Evolutionary conservation across 169 alveolate genomes (phyloP), one percentile per base, ranked within the genome.

Genomic region (Plasmodium coatneyi): DNA sequence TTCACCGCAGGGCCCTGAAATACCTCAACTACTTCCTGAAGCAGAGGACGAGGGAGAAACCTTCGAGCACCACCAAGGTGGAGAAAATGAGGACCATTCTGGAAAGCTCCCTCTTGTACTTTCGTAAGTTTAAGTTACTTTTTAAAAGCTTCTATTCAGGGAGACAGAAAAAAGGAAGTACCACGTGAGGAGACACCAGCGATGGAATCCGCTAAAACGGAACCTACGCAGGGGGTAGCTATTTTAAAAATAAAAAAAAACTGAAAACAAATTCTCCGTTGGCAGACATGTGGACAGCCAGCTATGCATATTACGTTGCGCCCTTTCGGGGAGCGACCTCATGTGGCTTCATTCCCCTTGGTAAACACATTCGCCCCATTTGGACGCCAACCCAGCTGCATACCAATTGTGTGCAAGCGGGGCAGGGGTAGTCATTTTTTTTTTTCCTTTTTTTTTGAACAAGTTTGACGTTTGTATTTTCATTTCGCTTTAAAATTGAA

Each of bases 101-200:
- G 12, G 83, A 80, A 22, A 90, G 82, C 32, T 80, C 94, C 36
- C 2, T 80, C 32, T 32, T 90, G 34, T 90, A 90, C 41, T 90
- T 90, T 80, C 90, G 91, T 43, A 90, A 90, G 54, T 90, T 80
- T 70, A 90, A 80, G 54, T 76, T 90, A 60, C n/a, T 90, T 90
- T 90, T 90, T 16, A 90, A 90, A 90, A 90, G 71, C 43, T 80
- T 90, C 6, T 90, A 22, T 28, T 80, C 74, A n/a, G 1, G 36
- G n/a, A 90, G 72, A 90, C 72, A 70, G 82, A 41, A 90, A 90
- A 80, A 80, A 10, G 82, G 82, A 72, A 54, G 60, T 14, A 12
- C 22, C 32, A 76, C 43, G 43, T 76, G 60, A 76, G 60, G 1
- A 32, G 3, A 32, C 28, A 6, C 16, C 83, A 1, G 49, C n/a